Evolutionary conservation across 2,329 filamentous ascomycete species (phyloP).

Genomic region (Fonsecaea pugnacius): DNA sequence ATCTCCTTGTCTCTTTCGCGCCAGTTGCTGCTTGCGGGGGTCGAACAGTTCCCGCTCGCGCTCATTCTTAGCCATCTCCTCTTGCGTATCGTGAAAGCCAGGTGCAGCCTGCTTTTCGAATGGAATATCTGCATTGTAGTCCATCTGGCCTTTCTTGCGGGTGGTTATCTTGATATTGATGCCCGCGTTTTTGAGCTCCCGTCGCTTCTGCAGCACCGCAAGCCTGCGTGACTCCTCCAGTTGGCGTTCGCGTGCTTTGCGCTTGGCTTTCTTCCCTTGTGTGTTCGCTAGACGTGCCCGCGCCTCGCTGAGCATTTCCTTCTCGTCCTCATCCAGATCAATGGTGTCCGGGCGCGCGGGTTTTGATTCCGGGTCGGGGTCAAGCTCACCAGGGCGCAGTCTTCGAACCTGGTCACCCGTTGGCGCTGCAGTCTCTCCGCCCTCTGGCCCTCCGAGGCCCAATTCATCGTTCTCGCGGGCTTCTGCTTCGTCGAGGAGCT

Average conservation of each 20-base stretch:
- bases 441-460: slow-evolving; percentile 80
- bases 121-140: slow-evolving; percentile 98
- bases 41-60: slow-evolving; percentile 83
- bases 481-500: slow-evolving; percentile 93
- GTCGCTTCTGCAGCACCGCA: slow-evolving; percentile 88
- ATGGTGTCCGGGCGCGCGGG: slow-evolving; percentile 95
- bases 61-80: slow-evolving; percentile 82
- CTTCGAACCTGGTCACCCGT: slow-evolving; percentile 89
- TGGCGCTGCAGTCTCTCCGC: slow-evolving; percentile 83
- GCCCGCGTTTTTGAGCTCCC: slow-evolving; percentile 94
- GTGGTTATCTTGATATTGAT: slow-evolving; percentile 97
- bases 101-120: slow-evolving; percentile 89
- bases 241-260: slow-evolving; percentile 93
- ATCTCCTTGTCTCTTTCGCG: slow-evolving; percentile 91
- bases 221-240: slow-evolving; percentile 91
- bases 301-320: slow-evolving; percentile 98
- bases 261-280: slow-evolving; percentile 97
- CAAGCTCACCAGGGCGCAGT: slow-evolving; percentile 85
- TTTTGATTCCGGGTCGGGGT: slow-evolving; percentile 96
- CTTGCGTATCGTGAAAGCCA: slow-evolving; percentile 91
- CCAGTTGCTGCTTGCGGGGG: slow-evolving; percentile 86
- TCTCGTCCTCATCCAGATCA: slow-evolving; percentile 97
- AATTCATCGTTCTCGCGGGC: slow-evolving; percentile 80
- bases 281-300: slow-evolving; percentile 95
- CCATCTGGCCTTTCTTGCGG: slow-evolving; percentile 95